Base-by-base conservation (phyloP, 164 flowering plant genomes). In the Sextonia rubra region DNA sequence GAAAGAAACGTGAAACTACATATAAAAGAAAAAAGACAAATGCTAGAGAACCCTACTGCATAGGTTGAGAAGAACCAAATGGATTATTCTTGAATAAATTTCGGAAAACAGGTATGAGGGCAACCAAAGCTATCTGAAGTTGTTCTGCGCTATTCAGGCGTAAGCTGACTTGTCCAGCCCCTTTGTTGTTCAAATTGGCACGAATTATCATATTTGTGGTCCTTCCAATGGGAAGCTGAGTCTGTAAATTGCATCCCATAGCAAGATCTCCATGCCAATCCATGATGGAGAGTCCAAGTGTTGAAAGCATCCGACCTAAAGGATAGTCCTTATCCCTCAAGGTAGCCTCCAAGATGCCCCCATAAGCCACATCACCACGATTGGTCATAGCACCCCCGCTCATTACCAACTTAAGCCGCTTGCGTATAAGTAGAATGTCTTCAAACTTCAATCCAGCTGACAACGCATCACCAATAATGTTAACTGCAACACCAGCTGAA, bases 241-340 rank as follows among this genome's bases (percentile, higher is more conserved):
- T 83, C 75, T 93, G 98, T 47, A 91, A 30, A 81, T 95, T 93
- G 78, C 92, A 83, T 1, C 98, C 98, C 68, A 90, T 79, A 12
- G 98, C 98, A 75, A 90, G 92, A 82, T 95, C 99, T 32, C 98
- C 98, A 82, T 93, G 98, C 97, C 97, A 95, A 77, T 95, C 98
- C 97, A 95, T 91, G 64, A 91, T 75, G 48, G 99, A 95, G 24
- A 95, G 85, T 58, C 93, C 94, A 61, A 95, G 82, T 3, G 97
- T 91, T 3, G 97, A 80, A 20, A 87, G 79, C 1, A 82, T 88
- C 44, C 91, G 93, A 60, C 99, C 93, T 18, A 90, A 60, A 18
- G 97, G 98, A 77, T 89, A 77, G 65, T 90, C 97, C 78, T 87
- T 91, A 69, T 93, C 99, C 78, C 90, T 85, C 78, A 93, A 80